Conservation (phyloP, 805 yeast species). For the Barnettozyma pratensis region DNA sequence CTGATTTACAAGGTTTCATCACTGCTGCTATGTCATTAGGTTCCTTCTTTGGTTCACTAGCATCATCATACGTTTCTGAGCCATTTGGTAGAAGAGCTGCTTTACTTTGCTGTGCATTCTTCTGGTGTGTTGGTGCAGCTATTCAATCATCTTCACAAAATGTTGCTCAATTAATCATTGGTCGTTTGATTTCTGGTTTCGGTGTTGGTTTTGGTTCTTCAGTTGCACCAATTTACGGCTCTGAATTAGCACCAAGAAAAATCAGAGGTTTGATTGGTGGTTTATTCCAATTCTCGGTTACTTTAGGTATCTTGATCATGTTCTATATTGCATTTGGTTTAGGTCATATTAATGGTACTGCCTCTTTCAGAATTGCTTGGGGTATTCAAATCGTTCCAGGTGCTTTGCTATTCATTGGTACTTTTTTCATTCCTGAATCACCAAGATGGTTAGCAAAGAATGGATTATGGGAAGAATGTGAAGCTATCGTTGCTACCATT, state of each 20-base stretch:
- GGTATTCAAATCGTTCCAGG: constrained; percentile 74
- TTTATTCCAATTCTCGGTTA: constrained; percentile 66
- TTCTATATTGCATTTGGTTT: constrained; percentile 69
- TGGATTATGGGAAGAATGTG: constrained; percentile 42
- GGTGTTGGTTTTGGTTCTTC: constrained; percentile 75
- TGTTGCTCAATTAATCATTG: constrained; percentile 49
- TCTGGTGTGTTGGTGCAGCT: constrained; percentile 49
- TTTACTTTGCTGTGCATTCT: constrained; percentile 39
- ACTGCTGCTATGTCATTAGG: no score
- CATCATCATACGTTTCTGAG: no score
- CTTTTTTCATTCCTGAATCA: constrained; percentile 67
- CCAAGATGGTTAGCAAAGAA: constrained; percentile 67
- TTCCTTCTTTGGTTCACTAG: no score
- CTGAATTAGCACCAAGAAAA: constrained; percentile 75
- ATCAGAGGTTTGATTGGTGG: constrained; percentile 78
- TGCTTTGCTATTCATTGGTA: constrained; percentile 51
- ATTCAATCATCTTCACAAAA: constrained; percentile 42
- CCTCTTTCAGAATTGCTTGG: constrained; percentile 69
- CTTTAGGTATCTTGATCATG: constrained; percentile 70
- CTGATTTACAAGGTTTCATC: no score
- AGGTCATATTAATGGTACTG: constrained; percentile 44
- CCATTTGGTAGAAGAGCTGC: no score
- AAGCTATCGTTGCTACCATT: no score
- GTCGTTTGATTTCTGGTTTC: constrained; percentile 64
- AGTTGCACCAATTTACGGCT: constrained; percentile 68